Evolutionary conservation across 1,284 basidiomycete species (phyloP), one percentile per base, ranked within the genome.

Genomic region (Bothia castanella): DNA sequence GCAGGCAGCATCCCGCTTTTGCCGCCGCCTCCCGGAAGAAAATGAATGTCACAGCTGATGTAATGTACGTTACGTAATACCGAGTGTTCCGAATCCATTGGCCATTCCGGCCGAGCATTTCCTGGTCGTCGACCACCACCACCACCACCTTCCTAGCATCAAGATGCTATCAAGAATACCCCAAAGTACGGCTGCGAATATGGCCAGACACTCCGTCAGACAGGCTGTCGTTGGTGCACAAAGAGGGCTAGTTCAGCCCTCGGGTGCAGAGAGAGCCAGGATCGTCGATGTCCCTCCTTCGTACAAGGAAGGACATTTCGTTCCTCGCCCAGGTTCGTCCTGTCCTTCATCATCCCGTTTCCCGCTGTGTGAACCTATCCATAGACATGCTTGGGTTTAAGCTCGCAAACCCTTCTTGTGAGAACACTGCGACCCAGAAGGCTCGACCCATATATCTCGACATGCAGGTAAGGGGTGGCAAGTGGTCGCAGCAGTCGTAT

Each of bases 371-470:
- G 30, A 43, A 41, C 34, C 36, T 19, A 11, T 43, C 17, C 53
- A 11, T 56, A 91, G 92, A 93, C 64, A 90, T 92, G 87, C 80
- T 92, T 52, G 92, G 92, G 8, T 95, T 95, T 72, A 92, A 92
- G 69, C 74, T 95, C 19, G 86, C 87, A 60, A 74, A 82, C 42
- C 79, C 83, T 31, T 77, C 74, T 51, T 80, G 82, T 40, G 88
- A 89, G 62, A 80, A 76, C 32, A 75, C 78, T 17, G 61, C 81
- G 42, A 76, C 78, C 53, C 78, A 78, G 51, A 85, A 85, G 69
- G 79, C 80, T 41, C 79, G 92, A 42, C 93, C 94, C 20, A 96
- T 97, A 60, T 97, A 97, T 72, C 81, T 97, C 42, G 94, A 97
- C 71, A 90, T 94, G 87, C 92, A 95, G 80, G 91, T 87, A 51